These are phyloP conservation scores for Wickerhamomyces bovis DNA, from an alignment of 805 yeast genomes.

Conservation along the genomic window DNA sequence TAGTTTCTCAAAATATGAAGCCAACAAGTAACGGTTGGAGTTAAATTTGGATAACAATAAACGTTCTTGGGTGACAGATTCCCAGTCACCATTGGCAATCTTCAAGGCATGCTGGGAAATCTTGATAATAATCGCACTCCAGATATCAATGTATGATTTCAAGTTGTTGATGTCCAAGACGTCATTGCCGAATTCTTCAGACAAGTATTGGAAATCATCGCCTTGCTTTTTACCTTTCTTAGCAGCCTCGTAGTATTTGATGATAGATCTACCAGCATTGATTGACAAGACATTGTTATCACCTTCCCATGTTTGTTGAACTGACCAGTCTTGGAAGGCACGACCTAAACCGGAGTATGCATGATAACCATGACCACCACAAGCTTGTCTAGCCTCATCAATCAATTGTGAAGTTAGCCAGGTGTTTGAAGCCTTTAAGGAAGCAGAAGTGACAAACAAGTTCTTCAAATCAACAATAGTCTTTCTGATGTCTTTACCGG, in stretches of 20 bases:
- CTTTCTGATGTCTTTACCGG: conserved; percentile 37
- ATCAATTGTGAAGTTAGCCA: conserved; percentile 79
- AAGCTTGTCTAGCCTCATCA: conserved; percentile 87
- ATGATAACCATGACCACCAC: conserved; percentile 96
- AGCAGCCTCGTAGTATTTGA: conserved; percentile 35
- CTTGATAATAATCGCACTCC: conserved; percentile 31
- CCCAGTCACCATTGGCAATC: conserved; percentile 28
- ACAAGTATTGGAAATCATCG: conserved; percentile 26
- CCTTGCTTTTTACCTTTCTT: conserved; percentile 28
- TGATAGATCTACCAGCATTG: conserved; percentile 71
- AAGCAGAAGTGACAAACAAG: conserved; percentile 78
- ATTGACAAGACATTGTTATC: conserved; percentile 84
- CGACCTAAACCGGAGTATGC: conserved; percentile 89
- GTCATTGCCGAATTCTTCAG: conserved; percentile 23
- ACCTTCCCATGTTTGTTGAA: conserved; percentile 98
- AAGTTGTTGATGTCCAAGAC: conserved; percentile 19
- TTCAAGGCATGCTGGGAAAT: conserved; percentile 26
- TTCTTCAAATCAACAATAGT: conserved; percentile 65
- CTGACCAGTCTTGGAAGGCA: conserved; percentile 91
- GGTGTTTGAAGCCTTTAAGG: conserved; percentile 83
- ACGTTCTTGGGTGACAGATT: conserved; percentile 33
- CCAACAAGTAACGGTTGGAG: conserved; percentile 32
- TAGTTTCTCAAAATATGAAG: conserved; percentile 26
- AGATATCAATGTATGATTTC: conserved; percentile 21
- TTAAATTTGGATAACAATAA: conserved; percentile 35